Percentiles rank a stretch among this genome's conserved stretches.
Evolutionary conservation across 805 yeast species (phyloP).

Genomic region (Pichia pseudocactophila): DNA sequence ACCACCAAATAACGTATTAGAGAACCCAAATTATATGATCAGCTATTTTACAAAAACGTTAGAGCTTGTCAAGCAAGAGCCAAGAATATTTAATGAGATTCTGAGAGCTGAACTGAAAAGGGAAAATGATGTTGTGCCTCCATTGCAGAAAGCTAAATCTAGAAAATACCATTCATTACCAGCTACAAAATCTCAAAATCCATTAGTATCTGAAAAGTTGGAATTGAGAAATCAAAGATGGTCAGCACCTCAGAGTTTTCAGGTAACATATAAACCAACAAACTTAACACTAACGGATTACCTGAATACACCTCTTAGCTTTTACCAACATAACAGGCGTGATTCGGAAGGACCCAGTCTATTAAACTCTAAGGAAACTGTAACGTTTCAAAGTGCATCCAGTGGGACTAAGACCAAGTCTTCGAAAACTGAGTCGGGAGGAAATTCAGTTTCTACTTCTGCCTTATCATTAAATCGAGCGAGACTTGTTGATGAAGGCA

Average conservation of each 20-base stretch:
- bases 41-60: constrained; percentile 11
- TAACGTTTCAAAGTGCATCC: constrained; percentile 2
- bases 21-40: constrained; percentile 12
- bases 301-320: constrained; percentile 10
- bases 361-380: not conserved
- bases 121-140: not conserved
- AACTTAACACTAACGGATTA: constrained; percentile 11
- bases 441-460: constrained; percentile 8
- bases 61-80: constrained; percentile 11
- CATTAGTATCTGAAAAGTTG: not conserved
- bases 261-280: constrained; percentile 9
- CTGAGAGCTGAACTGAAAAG: constrained; percentile 8
- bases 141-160: not conserved
- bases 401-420: not conserved
- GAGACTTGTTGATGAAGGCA: not conserved
- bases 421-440: constrained; percentile 3
- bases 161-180: constrained; percentile 10
- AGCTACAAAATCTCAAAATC: not conserved
- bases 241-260: constrained; percentile 9
- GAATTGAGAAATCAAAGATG: constrained; percentile 5
- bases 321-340: constrained; percentile 9
- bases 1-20: constrained; percentile 4
- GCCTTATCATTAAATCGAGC: not conserved
- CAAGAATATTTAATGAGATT: constrained; percentile 8
- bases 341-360: not conserved